A percentile compares a stretch with the other conserved stretches of the same genome.
These are phyloP conservation scores for Talaromyces stipitatus DNA, from an alignment of 495 filamentous ascomycete species.

Conservation along the genomic window DNA sequence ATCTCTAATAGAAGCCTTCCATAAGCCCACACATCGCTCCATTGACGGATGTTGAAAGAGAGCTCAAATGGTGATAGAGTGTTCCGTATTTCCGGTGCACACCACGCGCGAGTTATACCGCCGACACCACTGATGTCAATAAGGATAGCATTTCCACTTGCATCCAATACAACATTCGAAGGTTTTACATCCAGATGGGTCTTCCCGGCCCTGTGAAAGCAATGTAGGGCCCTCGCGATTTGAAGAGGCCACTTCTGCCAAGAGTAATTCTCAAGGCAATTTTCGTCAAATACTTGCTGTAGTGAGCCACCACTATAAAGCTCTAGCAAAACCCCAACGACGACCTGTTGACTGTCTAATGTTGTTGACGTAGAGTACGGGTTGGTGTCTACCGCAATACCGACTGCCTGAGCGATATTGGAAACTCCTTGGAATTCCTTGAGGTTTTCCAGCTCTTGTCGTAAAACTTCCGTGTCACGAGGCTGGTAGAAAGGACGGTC, in stretches of 20 bases:
- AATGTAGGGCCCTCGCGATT: slow-evolving; percentile 16
- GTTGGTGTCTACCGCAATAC: slow-evolving; percentile 14
- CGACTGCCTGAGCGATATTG: slow-evolving; percentile 14
- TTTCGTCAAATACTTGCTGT: slow-evolving; percentile 9
- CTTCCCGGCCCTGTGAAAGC: slow-evolving; percentile 17
- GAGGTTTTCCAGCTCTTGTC: slow-evolving; percentile 15
- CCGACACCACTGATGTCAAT: slow-evolving; percentile 28
- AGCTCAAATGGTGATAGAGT: slow-evolving; percentile 12
- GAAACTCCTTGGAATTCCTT: slow-evolving; percentile 9
- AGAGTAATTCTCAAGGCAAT: slow-evolving; percentile 6
- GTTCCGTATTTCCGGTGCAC: slow-evolving; percentile 14
- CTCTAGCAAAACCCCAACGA: slow-evolving; percentile 14
- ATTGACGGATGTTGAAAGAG: slow-evolving; percentile 10
- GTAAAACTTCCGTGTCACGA: slow-evolving; percentile 13
- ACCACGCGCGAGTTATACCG: slow-evolving; percentile 20
- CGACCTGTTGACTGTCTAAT: slow-evolving; percentile 5
- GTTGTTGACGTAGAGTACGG: slow-evolving; percentile 13
- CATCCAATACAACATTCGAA: slow-evolving; percentile 23
- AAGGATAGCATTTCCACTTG: not conserved
- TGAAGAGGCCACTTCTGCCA: slow-evolving; percentile 21
- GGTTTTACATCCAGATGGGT: slow-evolving; percentile 31
- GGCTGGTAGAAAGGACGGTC: slow-evolving; percentile 14
- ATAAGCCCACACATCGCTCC: slow-evolving; percentile 15
- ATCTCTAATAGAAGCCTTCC: slow-evolving; percentile 15
- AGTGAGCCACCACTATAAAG: slow-evolving; percentile 14